Base-by-base conservation (phyloP, 768 basidiomycete species). In the Dendrothele bispora region DNA sequence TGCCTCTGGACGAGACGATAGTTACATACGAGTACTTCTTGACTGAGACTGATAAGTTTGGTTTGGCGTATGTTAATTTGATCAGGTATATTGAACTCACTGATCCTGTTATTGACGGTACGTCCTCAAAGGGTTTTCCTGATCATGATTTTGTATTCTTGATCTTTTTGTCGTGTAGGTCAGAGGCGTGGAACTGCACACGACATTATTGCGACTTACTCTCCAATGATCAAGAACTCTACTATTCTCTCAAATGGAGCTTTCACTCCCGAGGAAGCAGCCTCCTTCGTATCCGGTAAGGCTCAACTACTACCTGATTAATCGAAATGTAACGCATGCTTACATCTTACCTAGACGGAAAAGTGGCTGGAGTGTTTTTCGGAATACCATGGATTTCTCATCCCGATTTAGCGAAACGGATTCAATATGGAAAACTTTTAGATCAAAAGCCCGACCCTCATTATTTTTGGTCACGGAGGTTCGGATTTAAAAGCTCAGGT, bases 21-120 rank as follows among this genome's bases (percentile, higher is more conserved):
- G 69, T 67, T 12, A 74, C 72, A 0, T 76, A 48, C 61, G 58
- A 49, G n/a, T 72, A 75, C 54, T 70, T 72, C 56, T 53, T 75
- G 44, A 52, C 56, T 11, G 69, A 73, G 45, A 66, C 69, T 3
- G 68, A 72, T 45, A 67, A 70, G 43, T 61, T 75, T 7, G 56
- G 51, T 24, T 32, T 68, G 21, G 18, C 40, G 11, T 42, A 7
- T 24, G 11, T 42, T 21, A 12, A 24, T 10, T 20, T 42, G 8
- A 24, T 42, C 12, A 7, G 40, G 26, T 27, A 42, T 24, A 12
- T 12, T 20, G 10, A 20, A 8, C 12, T 8, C 12, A 7, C 20
- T 24, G 40, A 42, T 18, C 40, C 40, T 12, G 18, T 11, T 7
- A 22, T 22, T 18, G 11, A 21, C 26, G 40, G 40, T 22, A 42